A percentile compares a stretch with the other conserved stretches of the same genome.
Conservation (phyloP, 768 basidiomycete genomes). For the Grammothele lineata region DNA sequence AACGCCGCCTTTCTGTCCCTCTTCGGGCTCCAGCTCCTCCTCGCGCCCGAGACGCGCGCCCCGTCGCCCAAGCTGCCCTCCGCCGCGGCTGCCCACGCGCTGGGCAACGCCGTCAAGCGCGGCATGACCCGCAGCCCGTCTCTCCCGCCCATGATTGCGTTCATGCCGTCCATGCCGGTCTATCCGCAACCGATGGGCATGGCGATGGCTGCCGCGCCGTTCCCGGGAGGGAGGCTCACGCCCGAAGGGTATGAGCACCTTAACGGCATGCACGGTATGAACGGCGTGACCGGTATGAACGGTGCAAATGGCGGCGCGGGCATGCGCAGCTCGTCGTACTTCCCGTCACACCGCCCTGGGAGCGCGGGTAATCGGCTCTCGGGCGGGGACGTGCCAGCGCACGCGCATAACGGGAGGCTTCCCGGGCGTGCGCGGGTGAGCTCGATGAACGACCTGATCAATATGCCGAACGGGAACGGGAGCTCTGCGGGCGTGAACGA, state of each 20-base stretch:
- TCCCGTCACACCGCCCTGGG: slow-evolving; percentile 7
- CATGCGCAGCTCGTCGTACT: no score
- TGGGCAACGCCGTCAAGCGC: slow-evolving; percentile 3
- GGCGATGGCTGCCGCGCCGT: slow-evolving; percentile 12
- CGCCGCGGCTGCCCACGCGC: no score
- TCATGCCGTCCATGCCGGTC: slow-evolving; percentile 13
- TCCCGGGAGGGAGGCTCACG: slow-evolving; percentile 1
- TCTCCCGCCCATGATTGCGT: slow-evolving; percentile 12
- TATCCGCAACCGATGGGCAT: slow-evolving; percentile 11
- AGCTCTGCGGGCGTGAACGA: slow-evolving; percentile 13
- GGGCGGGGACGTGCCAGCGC: background rate
- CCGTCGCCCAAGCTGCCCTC: slow-evolving; percentile 14
- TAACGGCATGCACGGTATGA: background rate
- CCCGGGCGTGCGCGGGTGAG: slow-evolving; percentile 12
- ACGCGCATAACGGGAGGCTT: slow-evolving; percentile 1
- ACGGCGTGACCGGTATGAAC: no score
- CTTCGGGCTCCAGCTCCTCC: slow-evolving; percentile 62
- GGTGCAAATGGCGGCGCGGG: slow-evolving; percentile 1
- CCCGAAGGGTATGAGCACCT: slow-evolving; percentile 4
- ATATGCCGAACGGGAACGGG: background rate
- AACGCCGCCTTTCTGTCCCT: slow-evolving; percentile 74
- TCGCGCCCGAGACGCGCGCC: slow-evolving; percentile 46
- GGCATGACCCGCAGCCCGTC: slow-evolving; percentile 16
- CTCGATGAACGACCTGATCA: slow-evolving; percentile 11
- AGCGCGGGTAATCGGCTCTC: slow-evolving; percentile 6